These are phyloP conservation scores for Funneliformis mosseae DNA, from an alignment of 192 early-diverging fungal genomes.

Conservation along the genomic window DNA sequence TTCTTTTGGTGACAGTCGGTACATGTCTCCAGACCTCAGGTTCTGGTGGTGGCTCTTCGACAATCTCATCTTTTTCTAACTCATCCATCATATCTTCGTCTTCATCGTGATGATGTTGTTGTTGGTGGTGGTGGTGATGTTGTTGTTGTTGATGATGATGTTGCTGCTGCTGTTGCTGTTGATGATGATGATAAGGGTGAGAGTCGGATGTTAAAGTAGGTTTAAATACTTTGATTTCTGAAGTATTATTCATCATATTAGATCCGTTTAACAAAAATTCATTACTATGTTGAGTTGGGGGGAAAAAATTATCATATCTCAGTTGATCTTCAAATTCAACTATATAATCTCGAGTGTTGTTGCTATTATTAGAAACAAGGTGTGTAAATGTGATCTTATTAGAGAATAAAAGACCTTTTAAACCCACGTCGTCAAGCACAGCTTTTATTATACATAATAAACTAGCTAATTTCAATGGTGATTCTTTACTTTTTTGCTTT, in stretches of 20 bases:
- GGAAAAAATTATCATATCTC: neutral
- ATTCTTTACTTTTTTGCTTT: conserved; percentile 29
- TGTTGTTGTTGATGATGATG: no score
- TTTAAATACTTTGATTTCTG: neutral
- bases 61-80: conserved; percentile 32
- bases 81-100: conserved; percentile 34
- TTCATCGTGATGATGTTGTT: conserved; percentile 11
- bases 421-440: conserved; percentile 22
- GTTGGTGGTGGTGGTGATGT: neutral
- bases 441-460: conserved; percentile 16
- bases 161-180: neutral
- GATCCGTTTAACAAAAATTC: neutral
- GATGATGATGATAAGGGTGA: neutral
- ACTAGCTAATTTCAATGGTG: conserved; percentile 24
- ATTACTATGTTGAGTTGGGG: neutral
- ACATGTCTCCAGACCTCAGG: conserved; percentile 14
- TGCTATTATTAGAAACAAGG: neutral
- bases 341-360: conserved; percentile 10
- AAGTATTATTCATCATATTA: neutral
- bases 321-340: conserved; percentile 22
- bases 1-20: conserved; percentile 6
- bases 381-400: conserved; percentile 30
- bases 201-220: neutral
- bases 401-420: conserved; percentile 17
- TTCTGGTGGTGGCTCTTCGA: neutral